Conservation (phyloP, 805 yeast species). For the Pachysolen tannophilus region DNA sequence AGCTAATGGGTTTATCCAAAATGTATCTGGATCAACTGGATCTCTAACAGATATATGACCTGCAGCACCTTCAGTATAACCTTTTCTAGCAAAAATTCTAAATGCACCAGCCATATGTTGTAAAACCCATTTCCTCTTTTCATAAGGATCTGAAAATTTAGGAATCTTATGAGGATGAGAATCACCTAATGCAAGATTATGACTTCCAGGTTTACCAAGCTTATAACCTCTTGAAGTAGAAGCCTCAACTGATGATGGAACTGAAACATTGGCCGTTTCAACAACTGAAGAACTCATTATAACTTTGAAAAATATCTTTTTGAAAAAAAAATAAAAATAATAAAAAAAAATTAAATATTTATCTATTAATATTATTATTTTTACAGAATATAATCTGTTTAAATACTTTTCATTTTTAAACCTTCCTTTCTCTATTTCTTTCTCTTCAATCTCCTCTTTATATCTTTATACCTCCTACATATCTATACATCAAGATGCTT, state of each 20-base stretch:
- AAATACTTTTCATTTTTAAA: no score
- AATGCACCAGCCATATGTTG: slow-evolving; percentile 85
- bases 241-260: slow-evolving; percentile 19
- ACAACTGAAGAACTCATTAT: not conserved
- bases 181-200: slow-evolving; percentile 50
- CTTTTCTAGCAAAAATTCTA: slow-evolving; percentile 73
- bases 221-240: slow-evolving; percentile 34
- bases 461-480: no score
- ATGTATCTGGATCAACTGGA: slow-evolving; percentile 71
- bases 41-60: slow-evolving; percentile 86
- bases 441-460: no score
- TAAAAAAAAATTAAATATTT: not conserved
- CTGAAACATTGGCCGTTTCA: not conserved
- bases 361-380: not conserved
- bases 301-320: no score
- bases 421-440: no score
- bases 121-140: slow-evolving; percentile 45
- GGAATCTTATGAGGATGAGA: slow-evolving; percentile 46
- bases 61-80: slow-evolving; percentile 69
- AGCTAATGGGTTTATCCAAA: slow-evolving; percentile 89
- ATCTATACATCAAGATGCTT: no score
- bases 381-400: not conserved
- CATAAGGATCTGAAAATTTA: slow-evolving; percentile 36
- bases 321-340: not conserved
- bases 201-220: slow-evolving; percentile 41